Evolutionary conservation across 345 rosid species (phyloP).

Genomic region (Camelina sativa): DNA sequence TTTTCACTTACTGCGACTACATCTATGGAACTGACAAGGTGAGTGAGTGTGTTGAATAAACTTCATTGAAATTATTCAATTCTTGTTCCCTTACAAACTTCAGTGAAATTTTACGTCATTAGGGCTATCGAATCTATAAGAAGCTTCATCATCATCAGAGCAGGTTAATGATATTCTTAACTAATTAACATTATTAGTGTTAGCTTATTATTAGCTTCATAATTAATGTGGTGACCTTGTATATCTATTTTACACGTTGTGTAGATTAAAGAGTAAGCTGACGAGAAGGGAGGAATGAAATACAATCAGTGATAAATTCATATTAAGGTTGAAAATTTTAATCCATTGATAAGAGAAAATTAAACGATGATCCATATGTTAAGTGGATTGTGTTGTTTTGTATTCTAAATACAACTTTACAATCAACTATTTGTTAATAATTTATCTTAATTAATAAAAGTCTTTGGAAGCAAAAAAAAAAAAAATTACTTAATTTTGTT

Average conservation of each 20-base stretch:
- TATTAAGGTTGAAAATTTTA: not conserved
- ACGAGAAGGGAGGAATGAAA: constrained; percentile 16
- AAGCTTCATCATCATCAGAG: constrained; percentile 28
- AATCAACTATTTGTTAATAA: too few relatives aligned
- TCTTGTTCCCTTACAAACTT: not conserved
- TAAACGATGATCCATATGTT: not conserved
- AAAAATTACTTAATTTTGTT: too few relatives aligned
- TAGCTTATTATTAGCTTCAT: not conserved
- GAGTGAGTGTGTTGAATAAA: constrained; percentile 44
- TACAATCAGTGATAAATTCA: constrained; percentile 4
- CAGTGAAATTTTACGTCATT: not conserved
- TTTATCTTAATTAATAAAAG: too few relatives aligned
- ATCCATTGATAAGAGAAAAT: constrained; percentile 2
- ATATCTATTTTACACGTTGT: not conserved
- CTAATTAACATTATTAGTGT: not conserved
- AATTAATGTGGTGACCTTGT: not conserved
- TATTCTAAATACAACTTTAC: too few relatives aligned
- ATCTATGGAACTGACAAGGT: constrained; percentile 90
- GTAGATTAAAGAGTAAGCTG: constrained; percentile 25
- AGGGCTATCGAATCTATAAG: constrained; percentile 41
- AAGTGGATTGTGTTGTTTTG: too few relatives aligned
- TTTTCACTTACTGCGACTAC: constrained; percentile 84
- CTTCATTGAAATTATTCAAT: not conserved
- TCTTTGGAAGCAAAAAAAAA: too few relatives aligned
- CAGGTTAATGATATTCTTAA: constrained; percentile 21